Base-by-base conservation (phyloP, 805 yeast species). In the Monosporozyma yasuniensis region DNA sequence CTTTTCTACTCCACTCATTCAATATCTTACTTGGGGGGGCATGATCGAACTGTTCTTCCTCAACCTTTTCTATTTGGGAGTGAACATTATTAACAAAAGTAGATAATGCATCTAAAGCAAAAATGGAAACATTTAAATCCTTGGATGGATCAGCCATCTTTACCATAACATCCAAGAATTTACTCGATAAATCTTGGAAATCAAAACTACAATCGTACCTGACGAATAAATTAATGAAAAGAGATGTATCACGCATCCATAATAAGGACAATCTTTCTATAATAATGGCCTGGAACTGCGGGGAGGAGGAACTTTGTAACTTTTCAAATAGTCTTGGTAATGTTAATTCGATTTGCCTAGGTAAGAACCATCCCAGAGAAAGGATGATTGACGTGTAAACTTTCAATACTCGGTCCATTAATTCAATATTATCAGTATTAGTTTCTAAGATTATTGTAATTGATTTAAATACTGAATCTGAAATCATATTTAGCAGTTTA, bases 161-260 rank as follows among this genome's bases (percentile, higher is more conserved):
- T 48, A 95, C 81, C 49, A 93, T 72, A 43, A 84, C 78, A 42
- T 83, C 83, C 41, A 93, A 65, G 25, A 87, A 69, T 42, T 79
- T 77, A 25, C 76, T 76, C 10, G 91, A 76, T 50, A 95, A 67
- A 63, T 93, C 96, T 2, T 83, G 76, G 56, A 90, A 79, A 52
- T 88, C 95, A 55, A 88, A 81, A 61, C 88, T 91, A 66, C 98
- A 91, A 64, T 93, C 99, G 63, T 81, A 93, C 50, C 82, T 83
- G 50, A 86, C 81, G 63, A 86, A 93, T 30, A 90, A 65, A 44
- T 80, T 77, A 14, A 87, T 78, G 65, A 89, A 88, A 50, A 87
- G 81, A 4, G 77, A 69, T 1, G 96, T 91, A 0, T 86, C 79
- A 50, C 96, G 75, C 9, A 82, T 77, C 95, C 95, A 86, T 30